Conservation (phyloP, 305 asterid genomes). For the Stenogyne calaminthoides region DNA sequence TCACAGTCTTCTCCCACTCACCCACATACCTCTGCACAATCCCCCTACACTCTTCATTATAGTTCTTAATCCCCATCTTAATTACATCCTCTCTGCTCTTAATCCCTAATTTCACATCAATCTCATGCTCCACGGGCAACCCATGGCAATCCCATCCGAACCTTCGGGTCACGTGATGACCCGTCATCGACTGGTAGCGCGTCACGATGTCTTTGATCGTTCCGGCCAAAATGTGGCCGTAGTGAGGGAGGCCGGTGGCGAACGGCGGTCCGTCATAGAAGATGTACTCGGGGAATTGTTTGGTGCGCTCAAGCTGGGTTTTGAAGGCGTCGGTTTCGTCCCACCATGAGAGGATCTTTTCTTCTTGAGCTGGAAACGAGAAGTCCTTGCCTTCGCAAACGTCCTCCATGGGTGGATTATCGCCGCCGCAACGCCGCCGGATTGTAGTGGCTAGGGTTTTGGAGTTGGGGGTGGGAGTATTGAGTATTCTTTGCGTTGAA, state of each 20-base stretch:
- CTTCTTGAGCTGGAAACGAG: slow-evolving; percentile 81
- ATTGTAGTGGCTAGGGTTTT: slow-evolving; percentile 37
- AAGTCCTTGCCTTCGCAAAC: slow-evolving; percentile 92
- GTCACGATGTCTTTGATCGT: slow-evolving; percentile 95
- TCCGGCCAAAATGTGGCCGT: slow-evolving; percentile 92
- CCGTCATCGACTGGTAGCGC: slow-evolving; percentile 88
- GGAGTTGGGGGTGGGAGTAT: slow-evolving; percentile 27
- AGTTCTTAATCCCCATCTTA: slow-evolving; percentile 79
- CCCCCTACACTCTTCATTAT: slow-evolving; percentile 84
- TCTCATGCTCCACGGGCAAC: slow-evolving; percentile 92
- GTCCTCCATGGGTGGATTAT: slow-evolving; percentile 64
- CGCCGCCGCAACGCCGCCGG: slow-evolving; percentile 34
- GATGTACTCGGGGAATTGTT: slow-evolving; percentile 74
- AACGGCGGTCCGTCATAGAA: slow-evolving; percentile 98
- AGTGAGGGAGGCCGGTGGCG: slow-evolving; percentile 97
- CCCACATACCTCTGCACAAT: slow-evolving; percentile 85
- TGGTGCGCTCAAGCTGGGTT: slow-evolving; percentile 71
- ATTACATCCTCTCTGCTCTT: slow-evolving; percentile 72
- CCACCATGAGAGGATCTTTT: slow-evolving; percentile 74
- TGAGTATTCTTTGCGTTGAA: slow-evolving; percentile 2
- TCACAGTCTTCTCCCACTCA: slow-evolving; percentile 95
- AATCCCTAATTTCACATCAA: slow-evolving; percentile 65
- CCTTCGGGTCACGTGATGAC: slow-evolving; percentile 91
- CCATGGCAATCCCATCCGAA: slow-evolving; percentile 99
- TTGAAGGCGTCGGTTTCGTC: slow-evolving; percentile 69